Evolutionary conservation across 768 basidiomycete species (phyloP).

Genomic region (Tricholoma furcatifolium): DNA sequence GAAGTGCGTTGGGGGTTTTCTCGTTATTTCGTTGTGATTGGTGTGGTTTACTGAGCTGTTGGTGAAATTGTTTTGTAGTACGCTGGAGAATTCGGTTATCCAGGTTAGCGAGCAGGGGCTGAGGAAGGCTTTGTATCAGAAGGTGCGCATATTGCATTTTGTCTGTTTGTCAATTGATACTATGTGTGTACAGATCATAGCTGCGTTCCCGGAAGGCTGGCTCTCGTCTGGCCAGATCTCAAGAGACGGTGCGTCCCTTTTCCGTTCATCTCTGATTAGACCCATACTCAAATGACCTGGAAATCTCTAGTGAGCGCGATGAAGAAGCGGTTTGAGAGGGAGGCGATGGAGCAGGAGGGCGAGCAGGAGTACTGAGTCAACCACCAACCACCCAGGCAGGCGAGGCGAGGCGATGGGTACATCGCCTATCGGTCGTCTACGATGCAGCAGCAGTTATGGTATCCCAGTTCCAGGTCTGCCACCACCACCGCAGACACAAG

Average conservation of each 20-base stretch:
- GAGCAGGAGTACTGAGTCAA: slow-evolving; percentile 9
- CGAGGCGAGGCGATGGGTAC: too few relatives aligned
- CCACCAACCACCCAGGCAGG: too few relatives aligned
- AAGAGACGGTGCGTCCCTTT: slow-evolving; percentile 61
- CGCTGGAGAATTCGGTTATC: slow-evolving; percentile 67
- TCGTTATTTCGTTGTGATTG: not conserved
- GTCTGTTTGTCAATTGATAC: not conserved
- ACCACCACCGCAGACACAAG: too few relatives aligned
- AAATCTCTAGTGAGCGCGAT: slow-evolving; percentile 68
- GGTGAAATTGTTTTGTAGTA: slow-evolving; percentile 17
- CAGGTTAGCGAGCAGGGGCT: slow-evolving; percentile 80
- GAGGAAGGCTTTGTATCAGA: slow-evolving; percentile 80
- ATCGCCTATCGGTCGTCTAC: too few relatives aligned
- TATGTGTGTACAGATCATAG: slow-evolving; percentile 56
- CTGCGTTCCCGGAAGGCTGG: slow-evolving; percentile 83
- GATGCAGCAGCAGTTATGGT: too few relatives aligned
- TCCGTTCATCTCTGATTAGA: not conserved
- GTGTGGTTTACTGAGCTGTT: slow-evolving; percentile 3
- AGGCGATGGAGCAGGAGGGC: slow-evolving; percentile 59
- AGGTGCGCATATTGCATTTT: slow-evolving; percentile 43
- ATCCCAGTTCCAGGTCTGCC: too few relatives aligned
- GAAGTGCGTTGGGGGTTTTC: slow-evolving; percentile 42
- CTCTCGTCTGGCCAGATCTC: slow-evolving; percentile 85
- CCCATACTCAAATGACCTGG: not conserved
- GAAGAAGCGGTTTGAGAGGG: slow-evolving; percentile 80